Base-by-base conservation (phyloP, 441 rosid genomes). In the Aquilaria agallochum region DNA sequence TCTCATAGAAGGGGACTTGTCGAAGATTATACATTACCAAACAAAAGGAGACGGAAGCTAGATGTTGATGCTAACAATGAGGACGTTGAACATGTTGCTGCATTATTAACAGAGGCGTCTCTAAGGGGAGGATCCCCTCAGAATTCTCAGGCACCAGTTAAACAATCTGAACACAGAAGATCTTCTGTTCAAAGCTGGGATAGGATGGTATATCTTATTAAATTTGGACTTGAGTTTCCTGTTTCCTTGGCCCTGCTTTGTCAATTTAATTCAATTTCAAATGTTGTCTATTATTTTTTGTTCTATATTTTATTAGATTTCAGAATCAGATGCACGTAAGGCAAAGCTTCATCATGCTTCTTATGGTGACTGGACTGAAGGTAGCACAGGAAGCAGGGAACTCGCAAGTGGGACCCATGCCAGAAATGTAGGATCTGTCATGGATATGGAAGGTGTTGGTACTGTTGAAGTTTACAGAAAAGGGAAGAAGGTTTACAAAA, bases 21-120 rank as follows among this genome's bases (percentile, higher is more conserved):
- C 68, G 78, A 79, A 57, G 79, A 64, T 83, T 63, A 51, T 66
- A 68, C 54, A 69, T 74, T 74, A 30, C 72, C 47, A 56, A 82
- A 70, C 68, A 83, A 72, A 67, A 79, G 77, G 76, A 76, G 64
- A 49, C 83, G 72, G 76, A 90, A 74, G 71, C 76, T 69, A 53
- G 82, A 72, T 54, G 75, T 59, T 71, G 85, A 71, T 72, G 74
- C 63, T 48, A 65, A 67, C 65, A 90, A 83, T 61, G 86, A 83
- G 64, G 90, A 80, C 31, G 87, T 72, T 27, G 85, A 76, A 13
- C 92, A 74, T 66, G 86, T 71, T 60, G 85, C 89, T 65, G 97
- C 89, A 32, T 67, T 89, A 50, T 78, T 87, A 71, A 69, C 90
- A 3, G 82, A 87, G 55, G 90, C 90, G 59, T 82, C 83, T 30